Evolutionary conservation across 768 basidiomycete species (phyloP), one percentile per base, ranked within the genome.

Genomic region (Lyophyllum atratum): DNA sequence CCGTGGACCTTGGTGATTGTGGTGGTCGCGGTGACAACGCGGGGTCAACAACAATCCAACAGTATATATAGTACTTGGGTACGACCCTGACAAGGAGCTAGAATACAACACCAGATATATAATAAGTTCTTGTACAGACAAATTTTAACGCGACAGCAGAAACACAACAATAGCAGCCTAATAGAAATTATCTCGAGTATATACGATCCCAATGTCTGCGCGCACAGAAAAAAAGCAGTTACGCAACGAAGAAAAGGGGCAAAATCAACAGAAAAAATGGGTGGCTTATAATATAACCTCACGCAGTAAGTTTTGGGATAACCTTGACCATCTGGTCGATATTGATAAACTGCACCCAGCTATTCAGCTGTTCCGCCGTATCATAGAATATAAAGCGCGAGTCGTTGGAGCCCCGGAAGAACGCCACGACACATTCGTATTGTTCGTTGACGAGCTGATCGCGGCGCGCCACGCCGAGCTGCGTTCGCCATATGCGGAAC

Each of bases 341-440:
- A 58, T 85, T 89, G 64, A 92, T 85, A 63, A 92, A 93, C 72
- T 92, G 90, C 14, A 92, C 88, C 89, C 90, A 92, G 31, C 80
- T 82, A 66, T 88, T 87, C 58, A 92, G 68, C 44, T 90, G 84
- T 63, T 85, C 84, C 40, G 76, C 70, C 25, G 82, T 83, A 45
- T 85, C 82, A 55, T 90, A 82, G 83, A 86, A 92, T 15, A 92
- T 79, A 62, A 91, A 92, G 57, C 76, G 84, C 53, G 82, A 83
- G 57, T 87, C 83, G 29, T 76, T 72, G 6, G 80, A 81, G 10
- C 87, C 87, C 26, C 90, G 78, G 74, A 86, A 92, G 70, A 90
- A 91, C 2, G 90, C 90, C 45, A 82, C 83, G 4, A 85, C 88
- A 67, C 90, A 92, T 66, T 90, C 86, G 64, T 92, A 92, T 44